Base-by-base conservation (phyloP, 495 filamentous ascomycete species). In the Penicillium odoratum region DNA sequence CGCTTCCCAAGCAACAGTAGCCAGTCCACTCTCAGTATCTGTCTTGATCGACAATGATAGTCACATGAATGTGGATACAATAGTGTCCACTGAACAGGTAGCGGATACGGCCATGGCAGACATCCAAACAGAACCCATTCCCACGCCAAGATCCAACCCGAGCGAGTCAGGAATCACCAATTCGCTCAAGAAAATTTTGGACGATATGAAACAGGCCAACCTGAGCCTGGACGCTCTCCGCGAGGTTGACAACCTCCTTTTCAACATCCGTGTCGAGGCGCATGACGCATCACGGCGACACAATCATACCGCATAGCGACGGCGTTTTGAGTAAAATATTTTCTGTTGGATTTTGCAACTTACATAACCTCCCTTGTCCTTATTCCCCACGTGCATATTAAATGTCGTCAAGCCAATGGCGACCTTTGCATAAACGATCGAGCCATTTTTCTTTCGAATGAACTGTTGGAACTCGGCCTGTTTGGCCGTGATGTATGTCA, bases 241-340 rank as follows among this genome's bases (percentile, higher is more conserved):
- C 36, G 74, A 82, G 60, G 79, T 88, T 53, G 87, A 90, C 57
- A 83, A 88, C 59, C 68, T 88, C 64, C 79, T 88, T 57, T 85
- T 87, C 74, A 83, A 88, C 65, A 82, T 86, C 63, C 85, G 82
- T 56, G 77, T 82, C 56, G 81, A 85, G 62, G 72, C 86, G 60
- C 85, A 85, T 62, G 82, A 85, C 50, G 87, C 85, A 36, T 78
- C 80, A 57, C 75, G 73, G 63, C 78, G 85, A 57, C 60, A 71
- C 61, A 64, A 66, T 46, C 36, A 44, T 69, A 65, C 63, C 69
- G 75, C 75, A 78, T 78, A 78, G 75, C 75, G 73, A 72, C 59
- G 75, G 75, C 68, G 75, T 77, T 73, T 67, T 26, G 50, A n/a
- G 33, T 46, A 28, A 47, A 51, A 46, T 50, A 54, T 63, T 58